Evolutionary conservation across 2,329 filamentous ascomycete genomes (phyloP), one percentile per base, ranked within the genome.

Genomic region (Microcyclospora pomicola): DNA sequence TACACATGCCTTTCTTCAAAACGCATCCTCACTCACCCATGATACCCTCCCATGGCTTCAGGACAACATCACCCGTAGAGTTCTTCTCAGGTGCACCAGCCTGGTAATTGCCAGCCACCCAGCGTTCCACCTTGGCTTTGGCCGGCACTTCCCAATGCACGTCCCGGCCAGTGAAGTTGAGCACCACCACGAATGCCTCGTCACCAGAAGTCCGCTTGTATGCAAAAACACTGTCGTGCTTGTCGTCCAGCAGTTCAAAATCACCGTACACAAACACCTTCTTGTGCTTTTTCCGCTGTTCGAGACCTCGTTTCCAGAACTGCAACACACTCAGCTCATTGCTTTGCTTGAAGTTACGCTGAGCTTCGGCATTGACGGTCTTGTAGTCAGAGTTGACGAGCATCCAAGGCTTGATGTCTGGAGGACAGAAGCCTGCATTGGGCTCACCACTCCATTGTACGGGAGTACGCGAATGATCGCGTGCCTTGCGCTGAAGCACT

Each of bases 381-480:
- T 53, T 58, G 40, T 70, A 72, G 36, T 71, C 66, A n/a, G 71
- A 68, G 42, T 74, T 67, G 9, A 72, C 63, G 2, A 68, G 62
- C 72, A 78, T 77, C 74, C 75, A 78, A 0, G 74, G 72, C 37
- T 63, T 59, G 0, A 61, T 64, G 0, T 59, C 61, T 0, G 59
- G 43, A 39, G 59, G 56, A 5, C 74, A 76, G 59, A 82, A 82
- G 2, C 79, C 79, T 0, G 72, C 74, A 43, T 76, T 67, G 7
- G 40, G 15, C 4, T 37, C 42, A 0, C 55, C 63, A 38, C 68
- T 66, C 79, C 79, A 83, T 45, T 79, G 75, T 62, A 83, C 73
- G 0, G 79, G 78, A 2, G 73, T 68, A 13, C 79, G 66, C 9
- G 75, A 68, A 49, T 82, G 73, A 52, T 83, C 78, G 27, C 77